These are phyloP conservation scores for Lotus japonicus DNA, from an alignment of 306 rosid species.

Conservation along the genomic window DNA sequence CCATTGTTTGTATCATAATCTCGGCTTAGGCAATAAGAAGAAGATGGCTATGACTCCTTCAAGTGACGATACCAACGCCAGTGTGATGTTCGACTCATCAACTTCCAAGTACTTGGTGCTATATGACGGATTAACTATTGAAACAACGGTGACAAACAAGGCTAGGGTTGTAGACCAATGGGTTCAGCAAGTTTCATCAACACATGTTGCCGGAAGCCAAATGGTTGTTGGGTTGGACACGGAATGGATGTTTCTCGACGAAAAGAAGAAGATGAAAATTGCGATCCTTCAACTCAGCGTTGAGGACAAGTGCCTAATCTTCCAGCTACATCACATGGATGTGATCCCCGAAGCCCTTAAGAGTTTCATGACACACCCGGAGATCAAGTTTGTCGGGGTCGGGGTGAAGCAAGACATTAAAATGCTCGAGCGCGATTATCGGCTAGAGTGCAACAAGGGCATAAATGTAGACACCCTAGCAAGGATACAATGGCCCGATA, in stretches of 20 bases:
- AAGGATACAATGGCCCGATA: neutral
- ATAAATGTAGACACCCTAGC: constrained; percentile 6
- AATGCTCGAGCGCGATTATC: constrained; percentile 4
- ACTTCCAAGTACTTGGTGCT: too few species aligned
- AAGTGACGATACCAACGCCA: too few species aligned
- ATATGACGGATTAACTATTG: too few species aligned
- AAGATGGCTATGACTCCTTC: too few species aligned
- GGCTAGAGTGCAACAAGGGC: neutral
- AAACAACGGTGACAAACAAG: too few species aligned
- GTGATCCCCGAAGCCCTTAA: neutral
- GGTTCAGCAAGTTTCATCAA: too few species aligned
- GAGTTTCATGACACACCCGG: neutral
- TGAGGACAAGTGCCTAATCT: constrained; percentile 19
- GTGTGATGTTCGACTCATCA: too few species aligned
- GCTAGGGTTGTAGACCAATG: too few species aligned
- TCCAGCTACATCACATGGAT: neutral
- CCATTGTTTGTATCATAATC: too few species aligned
- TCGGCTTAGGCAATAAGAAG: too few species aligned
- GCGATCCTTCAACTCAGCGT: constrained; percentile 20
- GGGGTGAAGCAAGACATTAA: neutral
- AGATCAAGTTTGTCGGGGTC: constrained; percentile 22
- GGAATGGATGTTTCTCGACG: neutral
- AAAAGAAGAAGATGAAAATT: neutral
- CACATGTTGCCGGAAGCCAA: neutral
- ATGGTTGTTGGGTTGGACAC: constrained; percentile 17